Base-by-base conservation (phyloP, 768 basidiomycete genomes). In the Trametes gibbosa region DNA sequence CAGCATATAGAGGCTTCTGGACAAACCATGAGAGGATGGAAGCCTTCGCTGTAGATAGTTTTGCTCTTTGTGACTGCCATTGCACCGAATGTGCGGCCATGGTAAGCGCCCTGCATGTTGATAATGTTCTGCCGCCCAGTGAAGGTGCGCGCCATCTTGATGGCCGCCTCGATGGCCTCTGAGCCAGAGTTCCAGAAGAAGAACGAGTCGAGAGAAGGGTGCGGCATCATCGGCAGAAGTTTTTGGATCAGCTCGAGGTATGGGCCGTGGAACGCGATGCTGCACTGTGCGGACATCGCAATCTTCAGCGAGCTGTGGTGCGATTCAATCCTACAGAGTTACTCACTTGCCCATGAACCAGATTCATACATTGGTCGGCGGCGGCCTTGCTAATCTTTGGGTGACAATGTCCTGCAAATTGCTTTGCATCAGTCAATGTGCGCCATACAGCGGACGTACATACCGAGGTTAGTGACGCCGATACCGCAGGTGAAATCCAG, bases 121-220 rank as follows among this genome's bases (percentile, higher is more conserved):
- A 98, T 92, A 59, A 98, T 82, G 70, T 96, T 94, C 70, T 93
- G 92, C 63, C 83, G 79, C 29, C 87, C 85, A 1, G 95, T 98
- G 34, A 86, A 76, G 24, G 72, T 69, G 34, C 95, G 83, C 3
- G 91, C 89, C 76, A 98, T 85, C 76, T 97, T 98, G 63, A 98
- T 74, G 2, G 93, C 81, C 0, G 86, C 92, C 74, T 97, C 95
- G 43, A 94, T 81, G 1, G 95, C 96, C 73, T 98, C 96, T 0
- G 92, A 87, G 2, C 96, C 96, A 2, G 94, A 95, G 77, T 92
- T 98, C 90, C 90, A 92, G 75, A 97, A 92, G 82, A 95, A 97
- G 81, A 98, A 98, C 24, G 92, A 92, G 71, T 96, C 90, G 32
- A 98, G 80, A 1, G 93, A 95, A 0, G 86, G 81, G 74, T 95